Base-by-base conservation (phyloP, 1,284 basidiomycete species). In the Mycosarcoma maydis region DNA sequence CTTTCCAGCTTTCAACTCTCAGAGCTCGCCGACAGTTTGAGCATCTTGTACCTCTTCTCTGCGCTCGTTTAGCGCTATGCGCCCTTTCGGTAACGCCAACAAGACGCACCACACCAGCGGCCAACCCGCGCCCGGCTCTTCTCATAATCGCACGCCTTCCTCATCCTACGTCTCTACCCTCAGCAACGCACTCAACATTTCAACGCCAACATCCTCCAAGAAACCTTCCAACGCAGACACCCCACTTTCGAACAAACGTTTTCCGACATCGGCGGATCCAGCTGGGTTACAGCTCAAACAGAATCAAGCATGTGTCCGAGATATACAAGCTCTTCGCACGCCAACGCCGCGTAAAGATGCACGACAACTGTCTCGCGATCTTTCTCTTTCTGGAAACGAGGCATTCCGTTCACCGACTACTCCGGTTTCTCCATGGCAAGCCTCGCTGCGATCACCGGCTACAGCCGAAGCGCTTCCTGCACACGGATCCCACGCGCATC, bases 151-250 rank as follows among this genome's bases (percentile, higher is more conserved):
- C 19, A 19, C 37, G 7, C 7, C 38, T 4, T 38, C 44, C 2
- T 51, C 64, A 3, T 60, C 64, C 1, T 67, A 52, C 14, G 48
- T 59, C 11, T 67, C 64, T 6, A 47, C 52, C 3, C 52, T 67
- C 27, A 60, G 56, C 44, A 43, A 67, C 17, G 64, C 64, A 10
- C 52, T 67, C 22, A 52, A 56, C 38, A 67, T 67, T 23, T 39
- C 56, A 1, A 58, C 51, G 11, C 61, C 54, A 11, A 45, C 24
- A 1, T 47, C 53, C 7, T 40, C 43, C 3, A 26, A 26, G 20
- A 45, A 39, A 11, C 3, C 26, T 20, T 1, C 39, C 9, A 16
- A 22, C 17, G 29, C 13, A 11, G 33, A n/a, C 13, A 34, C 33
- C 33, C 6, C 33, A 14, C 10, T 7, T 2, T 6, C 33, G 2